phyloP scores from a whole-genome alignment of 2,329 filamentous ascomycete genomes.

The Parascedosporium putredinis region DNA sequence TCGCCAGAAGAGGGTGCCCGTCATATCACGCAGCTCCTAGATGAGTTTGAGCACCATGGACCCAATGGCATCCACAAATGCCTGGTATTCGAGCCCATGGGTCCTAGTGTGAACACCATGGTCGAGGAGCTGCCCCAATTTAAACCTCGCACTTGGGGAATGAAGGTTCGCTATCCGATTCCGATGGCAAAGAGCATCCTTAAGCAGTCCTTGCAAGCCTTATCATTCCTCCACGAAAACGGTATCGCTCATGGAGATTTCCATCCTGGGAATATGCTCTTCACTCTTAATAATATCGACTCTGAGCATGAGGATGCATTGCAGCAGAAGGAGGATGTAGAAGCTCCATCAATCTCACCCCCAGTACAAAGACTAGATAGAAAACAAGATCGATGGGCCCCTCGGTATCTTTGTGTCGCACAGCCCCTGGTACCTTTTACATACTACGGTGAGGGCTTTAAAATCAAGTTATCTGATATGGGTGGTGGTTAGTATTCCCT shows the following conservation, averaged over 20 bases:
- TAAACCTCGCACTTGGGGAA: conserved; percentile 16
- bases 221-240: conserved; percentile 26
- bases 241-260: conserved; percentile 29
- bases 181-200: conserved; percentile 29
- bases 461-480: conserved; percentile 21
- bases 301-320: conserved; percentile 15
- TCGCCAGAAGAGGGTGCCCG: conserved; percentile 13
- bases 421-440: conserved; percentile 17
- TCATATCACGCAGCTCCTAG: conserved; percentile 21
- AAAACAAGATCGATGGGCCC: conserved; percentile 19
- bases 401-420: conserved; percentile 19
- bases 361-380: conserved; percentile 20
- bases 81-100: conserved; percentile 22
- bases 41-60: conserved; percentile 19
- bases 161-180: conserved; percentile 25
- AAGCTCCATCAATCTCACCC: conserved; percentile 15
- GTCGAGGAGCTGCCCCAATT: conserved; percentile 23
- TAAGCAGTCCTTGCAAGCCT: conserved; percentile 25
- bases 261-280: conserved; percentile 27
- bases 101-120: conserved; percentile 24
- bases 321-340: conserved; percentile 16
- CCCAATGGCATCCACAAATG: conserved; percentile 23
- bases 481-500: conserved; percentile 18
- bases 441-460: conserved; percentile 15
- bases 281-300: conserved; percentile 20